These are phyloP conservation scores for Ophiostoma australiae DNA, from an alignment of 2,329 filamentous ascomycete genomes.

Conservation along the genomic window DNA sequence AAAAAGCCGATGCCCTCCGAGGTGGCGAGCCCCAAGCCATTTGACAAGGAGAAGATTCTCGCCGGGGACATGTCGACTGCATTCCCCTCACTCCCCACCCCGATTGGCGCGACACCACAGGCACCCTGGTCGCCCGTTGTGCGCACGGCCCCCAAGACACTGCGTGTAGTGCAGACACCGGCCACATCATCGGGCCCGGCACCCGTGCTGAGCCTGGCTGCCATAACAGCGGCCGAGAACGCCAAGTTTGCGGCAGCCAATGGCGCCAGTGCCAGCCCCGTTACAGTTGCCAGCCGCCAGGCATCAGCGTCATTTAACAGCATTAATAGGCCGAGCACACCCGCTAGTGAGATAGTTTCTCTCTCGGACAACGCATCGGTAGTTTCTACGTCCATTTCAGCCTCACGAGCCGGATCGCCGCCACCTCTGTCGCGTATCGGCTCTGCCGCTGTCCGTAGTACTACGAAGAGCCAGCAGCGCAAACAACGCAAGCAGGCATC, in stretches of 20 bases:
- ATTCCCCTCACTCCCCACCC: conserved; percentile 50
- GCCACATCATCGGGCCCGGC: conserved; percentile 36
- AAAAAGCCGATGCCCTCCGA: conserved; percentile 30
- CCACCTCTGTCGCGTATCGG: conserved; percentile 59
- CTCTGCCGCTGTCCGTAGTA: conserved; percentile 61
- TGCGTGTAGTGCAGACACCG: conserved; percentile 60
- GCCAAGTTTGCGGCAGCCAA: conserved; percentile 13
- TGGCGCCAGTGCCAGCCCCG: background rate
- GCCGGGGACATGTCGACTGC: conserved; percentile 37
- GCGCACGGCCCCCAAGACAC: conserved; percentile 56
- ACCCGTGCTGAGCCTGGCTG: conserved; percentile 30
- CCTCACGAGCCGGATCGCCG: conserved; percentile 53
- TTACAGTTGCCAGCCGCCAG: conserved; percentile 16
- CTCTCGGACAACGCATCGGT: conserved; percentile 74
- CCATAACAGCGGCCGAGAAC: conserved; percentile 27
- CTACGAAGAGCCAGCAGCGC: conserved; percentile 73
- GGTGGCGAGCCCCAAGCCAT: conserved; percentile 32
- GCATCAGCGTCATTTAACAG: conserved; percentile 25
- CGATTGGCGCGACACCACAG: conserved; percentile 39
- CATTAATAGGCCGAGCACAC: conserved; percentile 58
- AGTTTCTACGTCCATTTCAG: conserved; percentile 63
- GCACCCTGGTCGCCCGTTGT: conserved; percentile 50
- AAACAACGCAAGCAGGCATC: conserved; percentile 67
- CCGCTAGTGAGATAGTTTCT: conserved; percentile 68
- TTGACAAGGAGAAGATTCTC: conserved; percentile 34